Evolutionary conservation across 2,329 filamentous ascomycete species (phyloP), one percentile per base, ranked within the genome.

Genomic region (Teratosphaeria zuluensis): DNA sequence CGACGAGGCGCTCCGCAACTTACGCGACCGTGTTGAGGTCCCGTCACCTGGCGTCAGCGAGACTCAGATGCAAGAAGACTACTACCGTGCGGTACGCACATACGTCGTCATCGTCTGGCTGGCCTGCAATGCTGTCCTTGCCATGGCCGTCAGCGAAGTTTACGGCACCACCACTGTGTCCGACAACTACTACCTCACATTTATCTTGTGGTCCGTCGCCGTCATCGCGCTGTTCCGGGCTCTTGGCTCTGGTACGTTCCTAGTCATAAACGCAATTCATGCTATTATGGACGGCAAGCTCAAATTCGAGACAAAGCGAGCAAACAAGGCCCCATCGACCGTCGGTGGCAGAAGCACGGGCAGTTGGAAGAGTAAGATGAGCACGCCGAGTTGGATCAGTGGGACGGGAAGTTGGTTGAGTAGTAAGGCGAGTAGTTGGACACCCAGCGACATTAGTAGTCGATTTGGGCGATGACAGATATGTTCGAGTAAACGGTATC

Each of bases 91-190:
- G 48, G 94, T 99, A 56, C 86, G 94, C 57, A 99, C 94, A 0
- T 99, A 99, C 84, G 95, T 99, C 86, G 94, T 99, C 12, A 85
- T 95, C 51, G 82, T 86, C 53, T 99, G 94, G 94, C 90, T 99
- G 82, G 82, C 95, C 38, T 84, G 86, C 67, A 99, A 99, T 73
- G 90, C 88, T 3, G 84, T 96, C 60, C 84, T 99, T 42, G 92
- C 90, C 70, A 99, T 99, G 94, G 84, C 88, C 1, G 87, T 97
- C 14, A 88, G 84, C 4, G 94, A 99, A 75, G 85, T 89, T 2
- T 99, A 96, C 75, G 83, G 83, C 53, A 80, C 81, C 61, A 83
- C 80, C 54, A 78, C 84, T 48, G 86, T 95, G 55, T 86, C 86
- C 6, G 81, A 86, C 67, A 99, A 99, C 77, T 85, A 88, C 71